Conservation (phyloP, 2,329 filamentous ascomycete species). For the Hymenoscyphus repandus region DNA sequence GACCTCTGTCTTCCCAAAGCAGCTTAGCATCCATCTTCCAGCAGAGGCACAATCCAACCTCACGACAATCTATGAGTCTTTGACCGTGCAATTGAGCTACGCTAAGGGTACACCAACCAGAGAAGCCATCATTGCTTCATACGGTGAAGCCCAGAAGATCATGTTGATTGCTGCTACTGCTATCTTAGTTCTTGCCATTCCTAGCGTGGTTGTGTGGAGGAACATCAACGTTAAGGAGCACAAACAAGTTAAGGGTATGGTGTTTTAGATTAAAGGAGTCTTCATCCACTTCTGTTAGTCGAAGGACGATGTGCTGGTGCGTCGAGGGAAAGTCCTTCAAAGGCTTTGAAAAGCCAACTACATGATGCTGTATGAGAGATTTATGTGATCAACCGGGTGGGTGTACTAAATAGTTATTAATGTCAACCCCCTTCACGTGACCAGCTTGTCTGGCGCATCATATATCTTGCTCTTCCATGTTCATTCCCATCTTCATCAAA, state of each 20-base stretch:
- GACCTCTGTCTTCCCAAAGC: constrained; percentile 46
- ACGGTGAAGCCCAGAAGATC: constrained; percentile 44
- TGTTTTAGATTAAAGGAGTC: constrained; percentile 11
- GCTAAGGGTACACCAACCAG: constrained; percentile 37
- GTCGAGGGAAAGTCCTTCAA: no score
- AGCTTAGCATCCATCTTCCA: constrained; percentile 38
- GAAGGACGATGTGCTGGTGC: no score
- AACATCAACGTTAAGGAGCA: constrained; percentile 40
- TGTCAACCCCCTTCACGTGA: no score
- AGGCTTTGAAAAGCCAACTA: no score
- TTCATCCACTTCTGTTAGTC: no score
- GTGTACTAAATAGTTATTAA: no score
- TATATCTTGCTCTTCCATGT: no score
- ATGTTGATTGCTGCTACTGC: constrained; percentile 46
- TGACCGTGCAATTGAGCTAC: constrained; percentile 47
- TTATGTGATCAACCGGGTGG: no score
- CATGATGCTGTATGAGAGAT: no score
- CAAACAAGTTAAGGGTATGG: constrained; percentile 38
- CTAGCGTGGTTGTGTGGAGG: constrained; percentile 37
- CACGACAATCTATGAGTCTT: constrained; percentile 45
- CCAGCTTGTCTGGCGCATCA: no score
- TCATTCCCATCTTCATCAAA: no score
- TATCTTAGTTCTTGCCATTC: constrained; percentile 37
- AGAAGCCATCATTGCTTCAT: constrained; percentile 51
- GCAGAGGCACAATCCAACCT: constrained; percentile 32